phyloP scores from a whole-genome alignment of 371 early-diverging fungal genomes.

The Massospora cicadina region DNA sequence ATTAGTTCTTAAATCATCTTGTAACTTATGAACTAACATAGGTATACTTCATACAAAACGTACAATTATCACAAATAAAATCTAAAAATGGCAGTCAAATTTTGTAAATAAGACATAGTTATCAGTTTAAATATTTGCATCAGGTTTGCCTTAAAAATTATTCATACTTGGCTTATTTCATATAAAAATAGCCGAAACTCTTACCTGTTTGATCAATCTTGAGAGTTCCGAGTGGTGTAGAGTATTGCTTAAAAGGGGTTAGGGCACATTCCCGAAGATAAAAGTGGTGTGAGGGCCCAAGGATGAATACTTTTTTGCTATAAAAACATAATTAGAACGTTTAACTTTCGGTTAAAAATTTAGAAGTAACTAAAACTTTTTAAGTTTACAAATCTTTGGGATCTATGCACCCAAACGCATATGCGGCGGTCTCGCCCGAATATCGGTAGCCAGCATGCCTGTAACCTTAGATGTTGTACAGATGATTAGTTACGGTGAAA shows the following conservation, averaged over 20 bases:
- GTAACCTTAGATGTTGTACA: constrained; percentile 10
- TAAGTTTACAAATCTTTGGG: constrained; percentile 29
- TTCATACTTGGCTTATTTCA: too few relatives aligned
- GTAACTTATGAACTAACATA: too few relatives aligned
- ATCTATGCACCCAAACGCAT: constrained; percentile 60
- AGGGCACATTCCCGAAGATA: constrained; percentile 66
- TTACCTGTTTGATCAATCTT: constrained; percentile 39
- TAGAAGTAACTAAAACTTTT: neutral
- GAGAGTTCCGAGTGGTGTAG: constrained; percentile 75
- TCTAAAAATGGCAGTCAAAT: too few relatives aligned
- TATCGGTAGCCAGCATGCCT: constrained; percentile 86
- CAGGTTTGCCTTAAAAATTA: too few relatives aligned
- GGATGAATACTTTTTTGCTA: constrained; percentile 66
- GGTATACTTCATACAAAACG: too few relatives aligned
- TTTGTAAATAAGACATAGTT: too few relatives aligned
- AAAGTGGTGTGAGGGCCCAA: constrained; percentile 86
- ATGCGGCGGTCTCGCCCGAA: constrained; percentile 77
- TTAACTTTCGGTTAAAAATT: neutral
- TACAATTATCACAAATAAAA: too few relatives aligned
- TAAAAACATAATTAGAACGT: neutral
- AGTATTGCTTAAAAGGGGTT: constrained; percentile 42
- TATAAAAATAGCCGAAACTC: too few relatives aligned
- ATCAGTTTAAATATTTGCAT: too few relatives aligned
- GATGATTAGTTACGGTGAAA: constrained; percentile 47
- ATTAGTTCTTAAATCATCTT: too few relatives aligned